Percentiles rank a stretch among this genome's conserved stretches.
phyloP scores from a whole-genome alignment of 176 grass and related monocot species.

The Saccharum spontaneum region DNA sequence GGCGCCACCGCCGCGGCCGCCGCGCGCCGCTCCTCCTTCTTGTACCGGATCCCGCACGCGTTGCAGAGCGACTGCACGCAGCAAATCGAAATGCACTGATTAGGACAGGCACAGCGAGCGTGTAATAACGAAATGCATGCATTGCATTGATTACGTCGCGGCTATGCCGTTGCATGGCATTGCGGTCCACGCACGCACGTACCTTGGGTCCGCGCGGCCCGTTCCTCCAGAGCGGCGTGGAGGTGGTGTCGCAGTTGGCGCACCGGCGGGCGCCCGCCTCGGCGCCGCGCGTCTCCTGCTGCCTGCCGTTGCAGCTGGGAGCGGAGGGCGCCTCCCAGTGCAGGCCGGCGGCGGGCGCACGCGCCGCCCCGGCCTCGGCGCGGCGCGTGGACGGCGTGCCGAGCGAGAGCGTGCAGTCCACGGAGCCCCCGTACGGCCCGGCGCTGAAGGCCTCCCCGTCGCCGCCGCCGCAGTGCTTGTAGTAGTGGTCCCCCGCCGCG shows the following conservation, averaged over 20 bases:
- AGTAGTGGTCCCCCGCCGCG: conserved; percentile 35
- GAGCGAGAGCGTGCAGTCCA: conserved; percentile 96
- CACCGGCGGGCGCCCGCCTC: conserved; percentile 54
- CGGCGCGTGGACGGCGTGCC: conserved; percentile 89
- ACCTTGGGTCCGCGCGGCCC: conserved; percentile 94
- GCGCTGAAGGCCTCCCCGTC: conserved; percentile 2
- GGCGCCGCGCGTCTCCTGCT: background rate
- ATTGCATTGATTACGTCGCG: background rate
- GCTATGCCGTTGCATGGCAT: background rate
- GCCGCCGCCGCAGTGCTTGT: conserved; percentile 37
- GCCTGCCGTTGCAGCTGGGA: conserved; percentile 23
- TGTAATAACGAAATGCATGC: background rate
- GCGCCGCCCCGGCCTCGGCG: conserved; percentile 41
- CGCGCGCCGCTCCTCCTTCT: conserved; percentile 95
- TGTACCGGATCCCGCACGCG: conserved; percentile 97
- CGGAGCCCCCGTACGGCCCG: conserved; percentile 39
- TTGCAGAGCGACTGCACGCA: conserved; percentile 84
- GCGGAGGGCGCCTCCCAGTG: conserved; percentile 51
- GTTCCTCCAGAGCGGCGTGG: conserved; percentile 93
- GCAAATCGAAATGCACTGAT: background rate
- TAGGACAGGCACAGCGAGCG: background rate
- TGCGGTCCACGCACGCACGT: background rate
- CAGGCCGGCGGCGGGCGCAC: conserved; percentile 1
- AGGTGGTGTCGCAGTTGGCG: conserved; percentile 91
- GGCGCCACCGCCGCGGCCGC: conserved; percentile 49